Conservation (phyloP, 2,329 filamentous ascomycete species). For the Metarhizium robertsii region DNA sequence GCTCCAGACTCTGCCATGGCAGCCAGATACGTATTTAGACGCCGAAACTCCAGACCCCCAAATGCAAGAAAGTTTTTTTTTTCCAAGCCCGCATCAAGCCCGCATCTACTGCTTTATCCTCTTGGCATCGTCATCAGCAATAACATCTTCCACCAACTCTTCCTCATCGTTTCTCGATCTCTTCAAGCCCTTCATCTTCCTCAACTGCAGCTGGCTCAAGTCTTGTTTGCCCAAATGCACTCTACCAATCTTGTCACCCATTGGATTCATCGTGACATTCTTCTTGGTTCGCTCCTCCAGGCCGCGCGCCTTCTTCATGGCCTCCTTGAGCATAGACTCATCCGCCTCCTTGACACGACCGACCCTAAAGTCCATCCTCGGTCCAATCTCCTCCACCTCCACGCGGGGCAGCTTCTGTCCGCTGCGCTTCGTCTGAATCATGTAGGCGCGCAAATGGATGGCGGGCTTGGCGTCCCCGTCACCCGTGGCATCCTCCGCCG, state of each 20-base stretch:
- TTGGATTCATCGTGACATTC: conserved; percentile 83
- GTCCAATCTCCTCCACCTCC: conserved; percentile 91
- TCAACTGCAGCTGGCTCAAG: conserved; percentile 75
- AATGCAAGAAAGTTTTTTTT: neutral
- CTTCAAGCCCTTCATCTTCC: conserved; percentile 99
- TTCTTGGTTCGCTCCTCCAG: conserved; percentile 79
- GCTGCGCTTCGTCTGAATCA: conserved; percentile 76
- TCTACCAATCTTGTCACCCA: conserved; percentile 93
- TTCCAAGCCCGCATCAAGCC: neutral
- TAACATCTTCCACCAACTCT: conserved; percentile 35
- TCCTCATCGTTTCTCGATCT: conserved; percentile 56
- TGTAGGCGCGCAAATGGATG: conserved; percentile 69
- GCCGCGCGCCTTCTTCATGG: conserved; percentile 75
- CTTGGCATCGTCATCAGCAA: conserved; percentile 29
- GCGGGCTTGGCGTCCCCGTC: conserved; percentile 40
- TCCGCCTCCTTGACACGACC: conserved; percentile 76
- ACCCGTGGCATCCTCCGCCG: conserved; percentile 54
- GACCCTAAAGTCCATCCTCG: conserved; percentile 82
- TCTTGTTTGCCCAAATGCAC: conserved; percentile 90
- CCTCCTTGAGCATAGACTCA: conserved; percentile 73
- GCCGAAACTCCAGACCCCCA: neutral
- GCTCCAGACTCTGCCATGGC: neutral
- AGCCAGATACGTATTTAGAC: neutral
- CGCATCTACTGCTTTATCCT: conserved; percentile 22
- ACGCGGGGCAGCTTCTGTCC: conserved; percentile 83